Percentiles rank a stretch among this genome's conserved stretches.
Evolutionary conservation across 78 protist genomes (phyloP).

Genomic region (Mastigamoeba balamuthi): DNA sequence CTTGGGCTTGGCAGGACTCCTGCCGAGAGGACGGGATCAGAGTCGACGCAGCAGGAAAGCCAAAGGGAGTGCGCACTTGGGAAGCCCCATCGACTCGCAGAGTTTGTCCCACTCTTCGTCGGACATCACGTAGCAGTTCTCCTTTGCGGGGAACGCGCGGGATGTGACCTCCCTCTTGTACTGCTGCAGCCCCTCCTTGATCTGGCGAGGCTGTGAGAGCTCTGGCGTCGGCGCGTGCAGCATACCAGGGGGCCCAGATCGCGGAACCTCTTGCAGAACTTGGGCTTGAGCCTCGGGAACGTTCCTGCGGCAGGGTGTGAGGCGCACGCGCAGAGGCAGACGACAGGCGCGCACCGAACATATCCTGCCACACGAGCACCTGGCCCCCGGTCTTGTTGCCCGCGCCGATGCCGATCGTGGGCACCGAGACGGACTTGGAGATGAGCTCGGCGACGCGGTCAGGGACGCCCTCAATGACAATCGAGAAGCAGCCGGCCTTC

Average conservation of each 20-base stretch:
- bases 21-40: not conserved
- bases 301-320: too few relatives aligned
- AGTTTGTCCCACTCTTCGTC: conserved; percentile 13
- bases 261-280: conserved; percentile 68
- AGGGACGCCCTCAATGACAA: conserved; percentile 87
- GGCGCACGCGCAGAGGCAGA: too few relatives aligned
- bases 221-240: too few relatives aligned
- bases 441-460: conserved; percentile 44
- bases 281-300: conserved; percentile 49
- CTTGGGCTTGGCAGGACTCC: not conserved
- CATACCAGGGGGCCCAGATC: too few relatives aligned
- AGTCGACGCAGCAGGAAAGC: too few relatives aligned
- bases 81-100: not conserved
- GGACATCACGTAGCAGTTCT: conserved; percentile 37
- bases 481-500: conserved; percentile 75
- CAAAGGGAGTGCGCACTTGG: not conserved
- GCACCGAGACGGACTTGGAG: conserved; percentile 50
- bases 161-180: conserved; percentile 31
- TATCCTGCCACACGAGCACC: conserved; percentile 78
- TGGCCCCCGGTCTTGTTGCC: conserved; percentile 78
- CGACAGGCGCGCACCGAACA: too few relatives aligned
- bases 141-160: conserved; percentile 29
- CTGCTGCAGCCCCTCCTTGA: conserved; percentile 1
- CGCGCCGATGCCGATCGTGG: conserved; percentile 93
- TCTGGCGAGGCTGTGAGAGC: too few relatives aligned